Evolutionary conservation across 805 yeast genomes (phyloP).

Genomic region (Pichia sporocuriosa): DNA sequence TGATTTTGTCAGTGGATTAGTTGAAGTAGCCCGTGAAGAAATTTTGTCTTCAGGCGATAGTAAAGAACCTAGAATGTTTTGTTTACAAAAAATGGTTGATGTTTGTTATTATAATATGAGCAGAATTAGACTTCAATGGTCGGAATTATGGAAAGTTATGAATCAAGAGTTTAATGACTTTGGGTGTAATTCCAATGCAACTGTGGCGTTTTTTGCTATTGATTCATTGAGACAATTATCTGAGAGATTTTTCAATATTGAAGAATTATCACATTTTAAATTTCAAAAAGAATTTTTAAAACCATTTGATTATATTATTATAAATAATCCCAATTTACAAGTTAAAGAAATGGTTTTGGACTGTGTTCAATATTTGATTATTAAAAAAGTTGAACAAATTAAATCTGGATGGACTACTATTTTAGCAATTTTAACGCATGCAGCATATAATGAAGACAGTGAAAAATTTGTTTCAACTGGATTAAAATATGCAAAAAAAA

Average conservation of each 20-base stretch:
- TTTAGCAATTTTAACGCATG: slow-evolving; percentile 66
- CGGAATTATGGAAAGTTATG: slow-evolving; percentile 90
- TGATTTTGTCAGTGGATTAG: slow-evolving; percentile 78
- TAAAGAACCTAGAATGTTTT: slow-evolving; percentile 80
- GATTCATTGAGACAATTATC: slow-evolving; percentile 92
- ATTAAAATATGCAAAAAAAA: slow-evolving; percentile 53
- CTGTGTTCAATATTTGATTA: slow-evolving; percentile 79
- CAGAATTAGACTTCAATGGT: slow-evolving; percentile 94
- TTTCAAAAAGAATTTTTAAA: slow-evolving; percentile 90
- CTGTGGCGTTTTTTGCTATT: slow-evolving; percentile 81
- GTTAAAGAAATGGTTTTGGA: slow-evolving; percentile 87
- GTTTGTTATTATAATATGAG: slow-evolving; percentile 97
- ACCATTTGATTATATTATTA: slow-evolving; percentile 79
- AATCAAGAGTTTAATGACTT: slow-evolving; percentile 82
- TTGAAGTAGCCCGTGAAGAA: slow-evolving; percentile 84
- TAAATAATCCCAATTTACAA: slow-evolving; percentile 56
- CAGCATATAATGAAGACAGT: slow-evolving; percentile 50
- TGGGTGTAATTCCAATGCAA: slow-evolving; percentile 70
- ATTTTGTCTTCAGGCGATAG: slow-evolving; percentile 82
- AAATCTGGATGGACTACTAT: slow-evolving; percentile 95
- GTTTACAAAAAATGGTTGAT: slow-evolving; percentile 92
- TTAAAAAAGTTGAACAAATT: slow-evolving; percentile 64
- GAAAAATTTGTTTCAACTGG: slow-evolving; percentile 60
- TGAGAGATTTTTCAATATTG: slow-evolving; percentile 86
- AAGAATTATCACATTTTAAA: slow-evolving; percentile 90